Conservation (phyloP, 2,329 filamentous ascomycete species). For the Davidsoniella eucalypti region DNA sequence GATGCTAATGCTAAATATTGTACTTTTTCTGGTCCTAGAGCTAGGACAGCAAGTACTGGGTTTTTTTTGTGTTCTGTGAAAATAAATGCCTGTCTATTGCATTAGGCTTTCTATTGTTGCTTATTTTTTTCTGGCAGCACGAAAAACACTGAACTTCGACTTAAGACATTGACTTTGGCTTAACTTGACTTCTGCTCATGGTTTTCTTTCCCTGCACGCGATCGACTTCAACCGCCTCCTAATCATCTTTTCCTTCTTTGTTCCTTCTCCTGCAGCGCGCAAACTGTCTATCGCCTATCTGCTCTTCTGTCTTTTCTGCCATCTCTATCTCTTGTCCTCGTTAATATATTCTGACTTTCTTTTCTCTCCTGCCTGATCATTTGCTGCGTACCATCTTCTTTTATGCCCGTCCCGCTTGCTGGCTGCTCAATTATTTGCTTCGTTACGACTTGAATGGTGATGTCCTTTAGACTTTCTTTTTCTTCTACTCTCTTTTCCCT, state of each 20-base stretch:
- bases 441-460: slow-evolving; percentile 9
- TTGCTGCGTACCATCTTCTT: not conserved
- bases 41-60: slow-evolving; percentile 1
- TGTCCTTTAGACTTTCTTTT: slow-evolving; percentile 8
- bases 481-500: not conserved
- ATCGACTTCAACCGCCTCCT: not conserved
- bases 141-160: not conserved
- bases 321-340: not conserved
- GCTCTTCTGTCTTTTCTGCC: slow-evolving; percentile 2
- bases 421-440: not conserved
- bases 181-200: not conserved
- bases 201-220: not conserved
- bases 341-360: slow-evolving; percentile 1
- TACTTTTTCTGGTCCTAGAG: not conserved
- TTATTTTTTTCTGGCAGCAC: not conserved
- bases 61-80: not conserved
- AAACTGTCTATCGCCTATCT: not conserved
- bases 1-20: slow-evolving; percentile 2
- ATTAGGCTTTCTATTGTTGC: not conserved
- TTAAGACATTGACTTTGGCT: not conserved
- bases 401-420: not conserved
- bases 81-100: too few species aligned
- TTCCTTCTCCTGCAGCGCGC: not conserved
- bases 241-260: not conserved
- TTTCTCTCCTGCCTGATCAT: not conserved